phyloP scores from a whole-genome alignment of 2,329 filamentous ascomycete species.

The Botryotinia narcissicola region DNA sequence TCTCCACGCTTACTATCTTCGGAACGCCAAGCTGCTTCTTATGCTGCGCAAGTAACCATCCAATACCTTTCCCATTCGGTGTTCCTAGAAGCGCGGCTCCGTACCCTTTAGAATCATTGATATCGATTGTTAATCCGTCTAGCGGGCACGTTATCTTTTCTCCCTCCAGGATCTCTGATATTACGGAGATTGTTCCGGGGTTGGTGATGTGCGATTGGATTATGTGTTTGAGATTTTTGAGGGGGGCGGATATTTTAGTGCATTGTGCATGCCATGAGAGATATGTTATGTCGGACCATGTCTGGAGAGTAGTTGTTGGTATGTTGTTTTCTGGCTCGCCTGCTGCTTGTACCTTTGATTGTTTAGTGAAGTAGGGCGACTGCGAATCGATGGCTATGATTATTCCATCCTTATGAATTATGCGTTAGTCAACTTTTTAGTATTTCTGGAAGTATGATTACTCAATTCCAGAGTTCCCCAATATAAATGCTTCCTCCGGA shows the following conservation, averaged over 20 bases:
- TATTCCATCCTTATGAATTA: neutral
- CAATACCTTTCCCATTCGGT: neutral
- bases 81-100: neutral
- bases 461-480: neutral
- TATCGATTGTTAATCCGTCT: neutral
- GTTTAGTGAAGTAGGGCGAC: neutral
- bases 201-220: neutral
- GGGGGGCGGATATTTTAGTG: neutral
- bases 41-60: neutral
- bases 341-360: neutral
- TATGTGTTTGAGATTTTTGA: neutral
- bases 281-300: neutral
- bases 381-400: neutral
- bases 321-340: neutral
- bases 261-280: neutral
- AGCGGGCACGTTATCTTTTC: neutral
- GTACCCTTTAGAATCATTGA: neutral
- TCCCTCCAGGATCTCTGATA: neutral
- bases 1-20: neutral
- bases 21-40: neutral
- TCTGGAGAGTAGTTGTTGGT: neutral
- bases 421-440: neutral
- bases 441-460: rapidly evolving
- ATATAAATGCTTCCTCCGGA: neutral
- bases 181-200: neutral